These are phyloP conservation scores for Penicillium waksmanii DNA, from an alignment of 495 filamentous ascomycete genomes.

Conservation along the genomic window DNA sequence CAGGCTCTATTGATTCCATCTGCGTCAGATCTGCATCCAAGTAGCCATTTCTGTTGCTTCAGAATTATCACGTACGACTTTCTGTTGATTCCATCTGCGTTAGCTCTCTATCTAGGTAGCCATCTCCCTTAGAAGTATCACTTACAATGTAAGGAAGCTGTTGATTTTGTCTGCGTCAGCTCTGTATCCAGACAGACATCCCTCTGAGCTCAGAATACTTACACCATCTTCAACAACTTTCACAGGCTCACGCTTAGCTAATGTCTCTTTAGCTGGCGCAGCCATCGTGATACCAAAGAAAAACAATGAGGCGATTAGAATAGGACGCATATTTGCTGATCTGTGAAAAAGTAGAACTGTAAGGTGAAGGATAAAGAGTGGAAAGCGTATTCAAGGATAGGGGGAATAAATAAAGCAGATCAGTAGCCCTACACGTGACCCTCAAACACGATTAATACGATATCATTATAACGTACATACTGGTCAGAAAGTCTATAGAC, in stretches of 20 bases:
- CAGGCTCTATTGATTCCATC: not conserved
- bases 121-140: not conserved
- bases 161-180: not conserved
- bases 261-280: not conserved
- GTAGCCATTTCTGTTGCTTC: not conserved
- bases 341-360: not conserved
- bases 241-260: not conserved
- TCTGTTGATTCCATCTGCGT: not conserved
- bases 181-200: not conserved
- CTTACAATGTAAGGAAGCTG: slow-evolving; percentile 2
- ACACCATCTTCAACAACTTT: not conserved
- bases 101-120: not conserved
- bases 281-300: not conserved
- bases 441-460: too few species aligned
- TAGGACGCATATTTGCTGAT: not conserved
- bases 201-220: not conserved
- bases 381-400: too few species aligned
- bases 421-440: too few species aligned
- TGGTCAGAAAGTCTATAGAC: too few species aligned
- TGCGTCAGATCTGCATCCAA: not conserved
- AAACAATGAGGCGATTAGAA: not conserved
- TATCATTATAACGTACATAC: too few species aligned
- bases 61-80: not conserved
- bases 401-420: too few species aligned
- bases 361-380: too few species aligned